phyloP scores from a whole-genome alignment of 1,284 basidiomycete species.

The Microbotryum lychnidis-dioicae region DNA sequence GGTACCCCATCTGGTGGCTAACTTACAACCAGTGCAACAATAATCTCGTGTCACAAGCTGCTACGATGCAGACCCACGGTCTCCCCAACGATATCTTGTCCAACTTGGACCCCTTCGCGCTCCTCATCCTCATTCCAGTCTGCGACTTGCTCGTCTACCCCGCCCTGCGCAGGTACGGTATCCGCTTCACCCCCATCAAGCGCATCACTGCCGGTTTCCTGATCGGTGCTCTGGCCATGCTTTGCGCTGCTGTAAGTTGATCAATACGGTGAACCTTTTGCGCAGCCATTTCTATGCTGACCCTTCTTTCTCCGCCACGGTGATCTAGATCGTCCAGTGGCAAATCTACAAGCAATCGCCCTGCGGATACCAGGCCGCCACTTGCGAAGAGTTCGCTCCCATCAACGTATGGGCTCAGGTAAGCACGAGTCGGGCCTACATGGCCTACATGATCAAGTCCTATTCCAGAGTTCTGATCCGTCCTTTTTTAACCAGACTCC shows the following conservation, averaged over 20 bases:
- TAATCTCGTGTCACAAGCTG: conserved; percentile 27
- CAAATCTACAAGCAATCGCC: conserved; percentile 46
- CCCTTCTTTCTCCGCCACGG: neutral
- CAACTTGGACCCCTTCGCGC: conserved; percentile 39
- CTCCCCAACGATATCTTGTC: conserved; percentile 41
- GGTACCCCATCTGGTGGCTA: conserved; percentile 57
- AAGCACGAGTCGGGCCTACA: conserved; percentile 50
- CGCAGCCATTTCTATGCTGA: too few relatives aligned
- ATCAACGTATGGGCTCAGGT: conserved; percentile 61
- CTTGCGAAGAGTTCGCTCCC: conserved; percentile 46
- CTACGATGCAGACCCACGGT: conserved; percentile 31
- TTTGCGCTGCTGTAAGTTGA: conserved; percentile 47
- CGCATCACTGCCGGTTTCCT: conserved; percentile 69
- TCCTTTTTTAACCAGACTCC: conserved; percentile 25
- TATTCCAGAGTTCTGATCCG: neutral
- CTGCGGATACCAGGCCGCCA: conserved; percentile 52
- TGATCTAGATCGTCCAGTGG: neutral
- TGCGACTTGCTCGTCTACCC: conserved; percentile 56
- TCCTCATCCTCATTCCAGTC: conserved; percentile 40
- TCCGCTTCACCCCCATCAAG: conserved; percentile 64
- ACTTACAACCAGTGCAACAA: conserved; percentile 54
- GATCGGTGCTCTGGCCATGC: conserved; percentile 50
- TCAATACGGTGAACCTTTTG: too few relatives aligned
- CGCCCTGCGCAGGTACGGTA: conserved; percentile 52
- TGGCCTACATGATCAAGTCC: conserved; percentile 58